These are phyloP conservation scores for Sclerotinia sclerotiorum DNA, from an alignment of 2,329 filamentous ascomycete genomes.

Conservation along the genomic window DNA sequence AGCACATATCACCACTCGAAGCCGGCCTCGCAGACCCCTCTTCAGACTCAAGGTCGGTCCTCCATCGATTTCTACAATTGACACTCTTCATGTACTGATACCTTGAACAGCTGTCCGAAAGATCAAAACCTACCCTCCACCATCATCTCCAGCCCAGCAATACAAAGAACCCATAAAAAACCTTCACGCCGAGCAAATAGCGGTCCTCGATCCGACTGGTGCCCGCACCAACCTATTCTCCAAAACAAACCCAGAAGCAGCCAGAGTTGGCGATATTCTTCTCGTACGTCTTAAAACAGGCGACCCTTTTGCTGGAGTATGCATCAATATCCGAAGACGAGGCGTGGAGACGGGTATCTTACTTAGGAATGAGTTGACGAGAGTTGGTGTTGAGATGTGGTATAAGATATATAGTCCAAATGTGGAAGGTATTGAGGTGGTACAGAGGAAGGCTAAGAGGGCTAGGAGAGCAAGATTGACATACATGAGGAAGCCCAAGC, in stretches of 20 bases:
- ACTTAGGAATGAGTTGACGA: slow-evolving; percentile 80
- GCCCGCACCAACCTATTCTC: slow-evolving; percentile 80
- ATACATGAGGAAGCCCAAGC: slow-evolving; percentile 84
- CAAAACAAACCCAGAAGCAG: slow-evolving; percentile 72
- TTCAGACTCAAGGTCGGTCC: slow-evolving; percentile 24
- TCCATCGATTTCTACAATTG: slow-evolving; percentile 25
- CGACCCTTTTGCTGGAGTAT: slow-evolving; percentile 88
- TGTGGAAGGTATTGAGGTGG: slow-evolving; percentile 87
- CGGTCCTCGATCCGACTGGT: slow-evolving; percentile 78
- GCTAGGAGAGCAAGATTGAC: slow-evolving; percentile 84
- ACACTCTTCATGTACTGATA: slow-evolving; percentile 22
- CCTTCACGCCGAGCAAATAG: slow-evolving; percentile 68
- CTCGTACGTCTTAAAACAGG: slow-evolving; percentile 82
- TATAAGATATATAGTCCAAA: slow-evolving; percentile 92
- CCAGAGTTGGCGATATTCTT: slow-evolving; percentile 84
- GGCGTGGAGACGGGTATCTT: slow-evolving; percentile 87
- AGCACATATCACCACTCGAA: slow-evolving; percentile 49
- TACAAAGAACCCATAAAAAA: slow-evolving; percentile 67
- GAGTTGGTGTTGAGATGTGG: slow-evolving; percentile 94
- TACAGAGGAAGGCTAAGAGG: slow-evolving; percentile 81
- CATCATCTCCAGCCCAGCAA: slow-evolving; percentile 53
- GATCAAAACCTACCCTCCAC: slow-evolving; percentile 53
- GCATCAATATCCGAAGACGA: slow-evolving; percentile 81
- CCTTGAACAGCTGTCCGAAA: slow-evolving; percentile 43
- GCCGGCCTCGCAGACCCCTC: slow-evolving; percentile 27